These are phyloP conservation scores for Nicotiana sylvestris DNA, from an alignment of 257 asterid genomes.

Conservation along the genomic window DNA sequence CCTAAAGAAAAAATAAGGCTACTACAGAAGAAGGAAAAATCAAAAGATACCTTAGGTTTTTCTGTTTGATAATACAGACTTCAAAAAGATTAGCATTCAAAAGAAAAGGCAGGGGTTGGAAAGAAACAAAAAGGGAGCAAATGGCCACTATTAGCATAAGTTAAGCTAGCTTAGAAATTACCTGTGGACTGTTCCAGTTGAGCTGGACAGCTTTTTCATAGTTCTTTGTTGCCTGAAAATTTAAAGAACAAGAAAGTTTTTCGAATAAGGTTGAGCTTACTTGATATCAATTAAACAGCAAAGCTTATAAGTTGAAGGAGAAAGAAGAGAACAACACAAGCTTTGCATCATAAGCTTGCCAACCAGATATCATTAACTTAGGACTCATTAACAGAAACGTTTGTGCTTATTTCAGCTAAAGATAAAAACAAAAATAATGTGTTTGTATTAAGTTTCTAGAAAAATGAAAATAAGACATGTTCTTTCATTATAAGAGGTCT, in stretches of 20 bases:
- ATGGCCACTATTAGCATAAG: slow-evolving; percentile 6
- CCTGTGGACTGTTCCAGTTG: slow-evolving; percentile 99
- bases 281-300: neutral
- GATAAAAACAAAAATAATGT: neutral
- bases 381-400: neutral
- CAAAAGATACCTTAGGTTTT: neutral
- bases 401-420: neutral
- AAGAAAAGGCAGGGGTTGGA: neutral
- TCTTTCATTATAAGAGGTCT: neutral
- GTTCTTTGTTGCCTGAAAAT: slow-evolving; percentile 82
- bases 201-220: slow-evolving; percentile 97
- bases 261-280: neutral
- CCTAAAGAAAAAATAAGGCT: neutral
- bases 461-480: neutral
- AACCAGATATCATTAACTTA: neutral
- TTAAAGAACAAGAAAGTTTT: slow-evolving; percentile 17
- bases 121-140: neutral
- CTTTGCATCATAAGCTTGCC: neutral
- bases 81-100: slow-evolving; percentile 1
- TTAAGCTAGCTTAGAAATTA: slow-evolving; percentile 26
- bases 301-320: neutral
- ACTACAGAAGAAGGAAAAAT: neutral
- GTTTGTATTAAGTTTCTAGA: neutral
- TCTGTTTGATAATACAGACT: neutral
- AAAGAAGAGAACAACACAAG: slow-evolving; percentile 6